Conservation (phyloP, 305 asterid species). For the Fraxinus floribunda region DNA sequence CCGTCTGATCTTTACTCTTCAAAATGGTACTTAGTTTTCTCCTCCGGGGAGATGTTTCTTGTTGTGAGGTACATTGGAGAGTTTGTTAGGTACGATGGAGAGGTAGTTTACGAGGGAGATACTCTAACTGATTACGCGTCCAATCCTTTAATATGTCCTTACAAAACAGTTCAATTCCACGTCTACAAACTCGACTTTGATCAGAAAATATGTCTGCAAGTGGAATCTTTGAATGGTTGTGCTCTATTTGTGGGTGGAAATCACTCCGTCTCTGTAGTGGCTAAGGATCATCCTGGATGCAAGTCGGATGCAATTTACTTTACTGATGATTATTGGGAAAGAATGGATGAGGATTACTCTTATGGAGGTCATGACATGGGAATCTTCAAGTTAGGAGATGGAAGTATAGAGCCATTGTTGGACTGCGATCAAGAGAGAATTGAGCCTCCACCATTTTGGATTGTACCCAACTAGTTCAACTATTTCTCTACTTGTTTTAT, state of each 20-base stretch:
- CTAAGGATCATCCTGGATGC: not conserved
- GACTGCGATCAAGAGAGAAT: constrained; percentile 1
- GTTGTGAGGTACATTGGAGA: constrained; percentile 33
- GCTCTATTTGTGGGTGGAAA: constrained; percentile 37
- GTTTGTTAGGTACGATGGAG: constrained; percentile 33
- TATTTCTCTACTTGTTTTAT: not conserved
- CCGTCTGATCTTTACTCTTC: constrained; percentile 20
- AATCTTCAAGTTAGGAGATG: constrained; percentile 24
- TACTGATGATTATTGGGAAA: constrained; percentile 37
- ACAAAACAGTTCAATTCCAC: constrained; percentile 25
- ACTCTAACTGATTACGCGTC: constrained; percentile 4
- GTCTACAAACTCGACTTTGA: constrained; percentile 21
- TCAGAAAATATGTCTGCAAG: constrained; percentile 22
- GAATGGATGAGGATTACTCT: constrained; percentile 23
- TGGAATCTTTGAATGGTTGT: constrained; percentile 13
- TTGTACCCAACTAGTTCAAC: constrained; percentile 2
- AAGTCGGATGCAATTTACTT: constrained; percentile 30
- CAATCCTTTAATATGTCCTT: constrained; percentile 23
- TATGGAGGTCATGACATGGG: constrained; percentile 48
- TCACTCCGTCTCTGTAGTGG: constrained; percentile 19
- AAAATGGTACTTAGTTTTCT: constrained; percentile 22
- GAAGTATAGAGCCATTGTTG: not conserved
- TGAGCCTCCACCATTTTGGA: constrained; percentile 32
- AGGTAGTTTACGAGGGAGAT: constrained; percentile 31
- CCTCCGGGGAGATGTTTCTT: not conserved